Conservation (phyloP, 78 protist genomes). For the Salpingoeca rosetta region DNA sequence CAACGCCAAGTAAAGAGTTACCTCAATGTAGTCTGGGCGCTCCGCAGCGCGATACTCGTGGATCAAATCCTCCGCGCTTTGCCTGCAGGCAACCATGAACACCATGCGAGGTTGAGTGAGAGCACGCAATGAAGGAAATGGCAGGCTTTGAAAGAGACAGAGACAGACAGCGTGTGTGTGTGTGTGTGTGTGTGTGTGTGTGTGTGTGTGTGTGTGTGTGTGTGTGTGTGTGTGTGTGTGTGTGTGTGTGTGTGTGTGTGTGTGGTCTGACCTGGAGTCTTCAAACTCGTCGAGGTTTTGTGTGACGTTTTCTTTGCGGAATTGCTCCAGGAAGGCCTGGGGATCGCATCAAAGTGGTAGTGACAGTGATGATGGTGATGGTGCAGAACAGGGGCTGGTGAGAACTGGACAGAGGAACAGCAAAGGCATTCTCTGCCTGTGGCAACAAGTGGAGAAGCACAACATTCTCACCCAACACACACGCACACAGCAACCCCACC, state of each 20-base stretch:
- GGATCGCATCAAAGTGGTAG: no score
- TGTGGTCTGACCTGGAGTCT: conserved; percentile 7
- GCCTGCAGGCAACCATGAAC: conserved; percentile 1
- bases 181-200: neutral
- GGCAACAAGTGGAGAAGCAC: no score
- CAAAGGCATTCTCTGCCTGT: no score
- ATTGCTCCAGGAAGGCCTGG: conserved; percentile 52
- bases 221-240: no score
- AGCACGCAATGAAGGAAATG: neutral
- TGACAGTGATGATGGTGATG: no score
- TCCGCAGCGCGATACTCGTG: conserved; percentile 85
- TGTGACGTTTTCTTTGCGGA: conserved; percentile 36
- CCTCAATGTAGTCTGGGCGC: conserved; percentile 55
- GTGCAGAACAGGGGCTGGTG: no score
- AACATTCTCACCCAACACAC: no score
- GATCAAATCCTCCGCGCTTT: conserved; percentile 61
- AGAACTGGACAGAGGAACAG: no score
- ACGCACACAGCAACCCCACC: no score
- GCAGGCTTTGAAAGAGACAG: neutral
- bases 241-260: neutral
- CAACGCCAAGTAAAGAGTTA: no score
- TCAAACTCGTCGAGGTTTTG: conserved; percentile 85
- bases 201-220: neutral
- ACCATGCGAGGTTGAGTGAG: neutral
- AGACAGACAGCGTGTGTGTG: neutral